Base-by-base conservation (phyloP, 2,329 filamentous ascomycete genomes). In the Alternaria brassicicola region DNA sequence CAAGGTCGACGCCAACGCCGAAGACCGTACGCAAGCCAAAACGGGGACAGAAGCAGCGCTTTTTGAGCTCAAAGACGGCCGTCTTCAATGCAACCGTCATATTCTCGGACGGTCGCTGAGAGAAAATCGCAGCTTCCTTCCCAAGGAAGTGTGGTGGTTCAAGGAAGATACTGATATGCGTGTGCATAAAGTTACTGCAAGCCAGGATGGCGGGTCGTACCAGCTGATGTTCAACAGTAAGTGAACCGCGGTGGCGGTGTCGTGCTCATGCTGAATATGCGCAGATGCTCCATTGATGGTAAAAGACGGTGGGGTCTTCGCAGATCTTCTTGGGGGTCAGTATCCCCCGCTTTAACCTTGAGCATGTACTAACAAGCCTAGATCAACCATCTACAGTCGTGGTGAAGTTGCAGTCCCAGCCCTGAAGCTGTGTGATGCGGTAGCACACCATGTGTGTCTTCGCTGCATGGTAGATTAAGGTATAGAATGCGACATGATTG, bases 81-180 rank as follows among this genome's bases (percentile, higher is more conserved):
- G 56, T 19, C 61, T 70, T 10, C 54, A 60, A 28, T 66, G 36
- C 46, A 61, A 64, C 23, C 61, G 64, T 19, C 65, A 61, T 57
- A 51, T 66, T 33, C 62, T 68, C n/a, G 66, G 55, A 38, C 64
- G 67, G 41, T 28, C 47, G 43, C 21, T 45, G 15, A 43, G 41
- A 33, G 67, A 70, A 42, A 52, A 70, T 41, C 63, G 67, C 17
- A 67, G 64, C 55, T 55, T 65, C 26, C 28, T 38, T 9, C 67
- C 67, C n/a, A 70, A 70, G 55, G 49, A 49, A 30, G 64, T 70
- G 17, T 63, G 35, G 17, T 70, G 67, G 67, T 70, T 64, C 64
- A 68, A 68, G 50, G 53, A 48, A 3, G 64, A 66, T 10, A 61
- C 47, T 10, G 51, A 57, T 15, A 46, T 43, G 15, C 54, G 36